Conservation (phyloP, 768 basidiomycete genomes). For the Trametes cingulata region DNA sequence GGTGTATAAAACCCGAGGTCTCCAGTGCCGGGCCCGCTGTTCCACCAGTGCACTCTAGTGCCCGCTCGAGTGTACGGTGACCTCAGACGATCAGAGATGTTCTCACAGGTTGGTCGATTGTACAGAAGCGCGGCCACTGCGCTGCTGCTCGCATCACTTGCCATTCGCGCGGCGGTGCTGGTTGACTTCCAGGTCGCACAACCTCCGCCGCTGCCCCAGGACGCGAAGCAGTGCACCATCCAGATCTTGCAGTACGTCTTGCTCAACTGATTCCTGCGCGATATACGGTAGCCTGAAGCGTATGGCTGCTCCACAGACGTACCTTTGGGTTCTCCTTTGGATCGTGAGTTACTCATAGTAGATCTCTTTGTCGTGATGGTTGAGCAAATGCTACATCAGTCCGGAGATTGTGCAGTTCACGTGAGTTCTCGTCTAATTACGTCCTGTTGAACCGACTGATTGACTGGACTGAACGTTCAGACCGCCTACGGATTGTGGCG, state of each 20-base stretch:
- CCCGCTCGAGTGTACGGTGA: not conserved
- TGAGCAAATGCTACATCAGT: constrained; percentile 34
- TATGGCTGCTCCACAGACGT: constrained; percentile 44
- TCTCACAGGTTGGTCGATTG: not conserved
- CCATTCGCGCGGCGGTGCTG: constrained; percentile 27
- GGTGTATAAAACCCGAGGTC: constrained; percentile 6
- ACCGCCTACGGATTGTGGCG: constrained; percentile 72
- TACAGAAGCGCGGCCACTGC: not conserved
- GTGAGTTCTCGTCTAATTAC: constrained; percentile 39
- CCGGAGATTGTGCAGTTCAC: constrained; percentile 63
- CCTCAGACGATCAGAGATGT: not conserved
- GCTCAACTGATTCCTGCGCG: not conserved
- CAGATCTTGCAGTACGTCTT: constrained; percentile 60
- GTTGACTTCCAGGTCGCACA: constrained; percentile 73
- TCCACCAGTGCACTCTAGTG: not conserved
- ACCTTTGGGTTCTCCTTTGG: constrained; percentile 76
- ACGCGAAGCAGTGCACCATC: constrained; percentile 62
- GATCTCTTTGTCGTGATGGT: not conserved
- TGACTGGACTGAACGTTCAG: constrained; percentile 35
- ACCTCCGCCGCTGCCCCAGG: constrained; percentile 65
- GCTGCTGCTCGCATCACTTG: constrained; percentile 1
- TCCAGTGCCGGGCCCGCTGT: not conserved
- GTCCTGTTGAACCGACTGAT: not conserved
- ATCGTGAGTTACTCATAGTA: constrained; percentile 41
- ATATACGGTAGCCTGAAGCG: not conserved